Percentiles rank a stretch among this genome's conserved stretches.
Evolutionary conservation across 176 grass and related monocot genomes (phyloP).

Genomic region (Tuctoria greenei): DNA sequence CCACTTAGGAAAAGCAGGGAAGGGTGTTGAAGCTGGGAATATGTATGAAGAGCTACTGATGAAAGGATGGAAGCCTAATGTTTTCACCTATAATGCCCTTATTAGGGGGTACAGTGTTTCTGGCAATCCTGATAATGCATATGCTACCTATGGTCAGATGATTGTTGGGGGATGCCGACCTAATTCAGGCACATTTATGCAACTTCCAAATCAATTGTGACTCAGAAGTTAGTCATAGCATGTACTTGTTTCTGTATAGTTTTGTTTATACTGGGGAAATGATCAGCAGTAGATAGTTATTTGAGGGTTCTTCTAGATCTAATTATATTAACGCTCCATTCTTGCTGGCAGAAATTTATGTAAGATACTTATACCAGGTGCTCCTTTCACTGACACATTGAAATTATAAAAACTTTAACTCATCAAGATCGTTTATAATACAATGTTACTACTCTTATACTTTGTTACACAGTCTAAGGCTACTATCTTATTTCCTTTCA

Average conservation of each 20-base stretch:
- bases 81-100: slow-evolving; percentile 93
- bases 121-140: slow-evolving; percentile 65
- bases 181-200: slow-evolving; percentile 77
- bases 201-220: slow-evolving; percentile 74
- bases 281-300: slow-evolving; percentile 43
- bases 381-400: not conserved
- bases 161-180: slow-evolving; percentile 67
- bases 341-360: not conserved
- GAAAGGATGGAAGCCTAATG: slow-evolving; percentile 75
- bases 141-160: slow-evolving; percentile 78
- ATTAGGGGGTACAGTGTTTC: slow-evolving; percentile 70
- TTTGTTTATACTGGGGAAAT: slow-evolving; percentile 27
- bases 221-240: slow-evolving; percentile 19
- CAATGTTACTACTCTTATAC: not conserved
- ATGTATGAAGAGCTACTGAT: slow-evolving; percentile 85
- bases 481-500: no score
- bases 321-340: slow-evolving; percentile 9
- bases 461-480: no score
- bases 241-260: slow-evolving; percentile 46
- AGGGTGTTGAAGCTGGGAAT: slow-evolving; percentile 61
- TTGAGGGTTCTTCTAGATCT: slow-evolving; percentile 1
- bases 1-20: slow-evolving; percentile 75
- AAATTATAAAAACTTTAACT: not conserved
- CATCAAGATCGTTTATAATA: not conserved
- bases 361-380: not conserved